Conservation (phyloP, 805 yeast species). For the Saturnispora saitoi region DNA sequence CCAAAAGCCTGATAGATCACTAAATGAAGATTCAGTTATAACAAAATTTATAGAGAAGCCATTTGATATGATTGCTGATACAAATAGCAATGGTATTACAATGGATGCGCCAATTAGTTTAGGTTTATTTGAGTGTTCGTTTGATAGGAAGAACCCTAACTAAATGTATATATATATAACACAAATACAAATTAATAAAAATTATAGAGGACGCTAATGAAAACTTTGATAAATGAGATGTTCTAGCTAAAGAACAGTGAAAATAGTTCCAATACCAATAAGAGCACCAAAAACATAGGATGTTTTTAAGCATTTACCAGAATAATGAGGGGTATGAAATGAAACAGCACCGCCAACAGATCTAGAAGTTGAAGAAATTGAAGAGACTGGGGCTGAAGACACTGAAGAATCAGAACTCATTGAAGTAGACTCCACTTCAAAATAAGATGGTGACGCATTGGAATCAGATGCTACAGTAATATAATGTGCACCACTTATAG, state of each 20-base stretch:
- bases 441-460: constrained; percentile 17
- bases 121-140: constrained; percentile 44
- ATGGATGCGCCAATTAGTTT: constrained; percentile 50
- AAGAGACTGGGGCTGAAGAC: constrained; percentile 1
- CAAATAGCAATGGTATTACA: constrained; percentile 36
- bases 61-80: constrained; percentile 53
- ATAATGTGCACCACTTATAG: constrained; percentile 1
- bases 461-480: background rate
- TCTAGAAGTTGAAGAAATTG: constrained; percentile 12
- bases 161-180: background rate
- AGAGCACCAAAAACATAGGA: constrained; percentile 24
- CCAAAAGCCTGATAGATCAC: constrained; percentile 16
- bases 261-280: constrained; percentile 23
- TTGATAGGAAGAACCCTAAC: constrained; percentile 38
- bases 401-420: constrained; percentile 13
- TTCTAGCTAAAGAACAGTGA: constrained; percentile 10
- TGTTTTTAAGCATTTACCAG: constrained; percentile 25
- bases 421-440: constrained; percentile 27
- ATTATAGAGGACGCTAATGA: no score
- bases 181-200: background rate
- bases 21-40: constrained; percentile 16
- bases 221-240: no score
- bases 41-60: constrained; percentile 35
- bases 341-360: constrained; percentile 21
- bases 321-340: constrained; percentile 19